A percentile compares a stretch with the other conserved stretches of the same genome.
These are phyloP conservation scores for Lanmaoa rubissima DNA, from an alignment of 768 basidiomycete species.

Conservation along the genomic window DNA sequence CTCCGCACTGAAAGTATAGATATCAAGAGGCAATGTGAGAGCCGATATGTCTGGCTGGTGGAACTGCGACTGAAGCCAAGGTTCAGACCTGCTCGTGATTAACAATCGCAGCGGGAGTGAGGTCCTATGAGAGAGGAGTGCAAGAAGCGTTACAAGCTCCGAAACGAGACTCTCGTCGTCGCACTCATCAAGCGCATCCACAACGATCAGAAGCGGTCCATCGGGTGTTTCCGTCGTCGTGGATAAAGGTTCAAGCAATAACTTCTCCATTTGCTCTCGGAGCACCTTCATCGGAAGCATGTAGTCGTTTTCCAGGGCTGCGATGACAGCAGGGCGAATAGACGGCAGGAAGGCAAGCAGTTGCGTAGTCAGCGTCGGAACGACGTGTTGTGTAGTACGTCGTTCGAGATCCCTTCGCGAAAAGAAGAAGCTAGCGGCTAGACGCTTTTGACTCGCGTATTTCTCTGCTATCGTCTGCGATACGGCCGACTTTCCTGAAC, in stretches of 20 bases:
- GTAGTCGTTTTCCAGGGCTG: slow-evolving; percentile 24
- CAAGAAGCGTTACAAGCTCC: slow-evolving; percentile 25
- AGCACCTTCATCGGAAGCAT: slow-evolving; percentile 29
- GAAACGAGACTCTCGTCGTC: slow-evolving; percentile 25
- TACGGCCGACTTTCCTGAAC: slow-evolving; percentile 30
- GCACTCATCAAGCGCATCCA: slow-evolving; percentile 29
- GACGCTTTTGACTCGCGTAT: slow-evolving; percentile 15
- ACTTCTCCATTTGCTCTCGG: slow-evolving; percentile 29
- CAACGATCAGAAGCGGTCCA: slow-evolving; percentile 18
- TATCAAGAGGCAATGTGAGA: slow-evolving; percentile 14
- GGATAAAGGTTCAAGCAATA: slow-evolving; percentile 22
- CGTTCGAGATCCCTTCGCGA: slow-evolving; percentile 28
- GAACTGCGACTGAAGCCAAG: slow-evolving; percentile 23
- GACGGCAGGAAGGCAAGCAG: slow-evolving; percentile 22
- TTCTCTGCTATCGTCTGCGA: slow-evolving; percentile 33
- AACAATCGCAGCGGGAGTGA: slow-evolving; percentile 25
- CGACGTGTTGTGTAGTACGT: slow-evolving; percentile 21
- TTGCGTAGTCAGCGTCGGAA: slow-evolving; percentile 35
- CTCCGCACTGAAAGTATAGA: slow-evolving; percentile 21
- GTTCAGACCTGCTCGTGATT: slow-evolving; percentile 24
- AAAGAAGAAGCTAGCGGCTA: slow-evolving; percentile 39
- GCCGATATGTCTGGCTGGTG: slow-evolving; percentile 11
- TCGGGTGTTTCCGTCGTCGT: slow-evolving; percentile 4
- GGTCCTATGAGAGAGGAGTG: slow-evolving; percentile 9
- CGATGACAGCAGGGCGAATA: slow-evolving; percentile 20